Percentiles rank a stretch among this genome's conserved stretches.
Conservation (phyloP, 2,329 filamentous ascomycete genomes). For the Aschersonia sp. region DNA sequence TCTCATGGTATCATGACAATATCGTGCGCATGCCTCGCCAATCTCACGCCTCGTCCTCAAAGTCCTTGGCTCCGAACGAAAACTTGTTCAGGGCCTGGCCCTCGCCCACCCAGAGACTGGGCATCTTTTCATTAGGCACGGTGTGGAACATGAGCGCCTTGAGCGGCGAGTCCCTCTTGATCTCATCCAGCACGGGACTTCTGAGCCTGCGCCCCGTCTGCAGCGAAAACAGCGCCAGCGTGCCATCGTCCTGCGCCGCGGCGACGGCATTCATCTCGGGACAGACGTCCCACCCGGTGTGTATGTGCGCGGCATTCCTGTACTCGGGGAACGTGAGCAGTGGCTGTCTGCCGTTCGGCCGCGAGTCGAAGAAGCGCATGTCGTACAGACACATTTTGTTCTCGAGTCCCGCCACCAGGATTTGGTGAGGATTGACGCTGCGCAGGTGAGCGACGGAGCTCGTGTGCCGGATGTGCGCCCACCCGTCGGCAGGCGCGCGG, state of each 20-base stretch:
- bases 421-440: conserved; percentile 30
- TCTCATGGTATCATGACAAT: not conserved
- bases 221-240: conserved; percentile 34
- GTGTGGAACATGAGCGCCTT: conserved; percentile 29
- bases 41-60: conserved; percentile 20
- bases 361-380: conserved; percentile 25
- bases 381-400: conserved; percentile 42
- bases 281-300: conserved; percentile 38
- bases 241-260: conserved; percentile 35
- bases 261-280: conserved; percentile 33
- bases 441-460: conserved; percentile 34
- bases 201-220: conserved; percentile 25
- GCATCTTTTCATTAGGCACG: conserved; percentile 26
- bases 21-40: not conserved
- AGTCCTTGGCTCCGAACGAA: conserved; percentile 21
- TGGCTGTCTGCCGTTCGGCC: conserved; percentile 15
- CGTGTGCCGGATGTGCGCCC: conserved; percentile 18
- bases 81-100: conserved; percentile 24
- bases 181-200: conserved; percentile 10
- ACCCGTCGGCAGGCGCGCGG: conserved; percentile 19
- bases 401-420: conserved; percentile 37
- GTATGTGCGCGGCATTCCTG: conserved; percentile 30
- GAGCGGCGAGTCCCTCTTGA: conserved; percentile 17
- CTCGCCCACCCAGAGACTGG: conserved; percentile 32
- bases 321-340: conserved; percentile 35